phyloP scores from a whole-genome alignment of 805 yeast species.

The Barnettozyma pratensis region DNA sequence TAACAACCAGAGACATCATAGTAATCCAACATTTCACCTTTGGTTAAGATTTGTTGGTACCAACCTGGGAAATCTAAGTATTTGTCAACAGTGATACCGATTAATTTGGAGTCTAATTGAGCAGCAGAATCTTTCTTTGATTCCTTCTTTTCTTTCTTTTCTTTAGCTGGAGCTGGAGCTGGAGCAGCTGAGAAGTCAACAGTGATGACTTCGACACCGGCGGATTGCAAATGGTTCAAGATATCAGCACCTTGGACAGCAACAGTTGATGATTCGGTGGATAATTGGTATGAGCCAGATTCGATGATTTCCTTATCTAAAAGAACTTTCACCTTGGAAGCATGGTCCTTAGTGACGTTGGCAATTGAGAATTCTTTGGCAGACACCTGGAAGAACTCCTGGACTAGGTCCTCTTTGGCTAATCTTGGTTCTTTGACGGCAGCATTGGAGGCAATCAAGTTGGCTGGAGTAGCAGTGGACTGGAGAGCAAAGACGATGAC shows the following conservation, averaged over 20 bases:
- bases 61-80: slow-evolving; percentile 89
- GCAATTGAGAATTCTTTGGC: slow-evolving; percentile 64
- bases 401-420: slow-evolving; percentile 77
- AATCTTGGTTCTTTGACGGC: slow-evolving; percentile 80
- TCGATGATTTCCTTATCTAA: slow-evolving; percentile 47
- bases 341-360: slow-evolving; percentile 37
- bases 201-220: slow-evolving; percentile 46
- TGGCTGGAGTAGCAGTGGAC: slow-evolving; percentile 64
- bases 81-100: slow-evolving; percentile 95
- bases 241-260: slow-evolving; percentile 43
- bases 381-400: slow-evolving; percentile 50
- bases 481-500: slow-evolving; percentile 73
- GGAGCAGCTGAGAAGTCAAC: slow-evolving; percentile 45
- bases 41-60: slow-evolving; percentile 94
- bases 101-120: slow-evolving; percentile 76
- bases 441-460: slow-evolving; percentile 59
- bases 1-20: slow-evolving; percentile 99
- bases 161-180: slow-evolving; percentile 17
- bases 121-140: slow-evolving; percentile 31
- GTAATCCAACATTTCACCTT: slow-evolving; percentile 98
- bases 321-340: slow-evolving; percentile 55
- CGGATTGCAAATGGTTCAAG: slow-evolving; percentile 40
- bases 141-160: slow-evolving; percentile 23
- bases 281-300: slow-evolving; percentile 33
- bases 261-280: slow-evolving; percentile 50